These are phyloP conservation scores for Ophiocordyceps camponoti-leonardi DNA, from an alignment of 2,329 filamentous ascomycete genomes.

Conservation along the genomic window DNA sequence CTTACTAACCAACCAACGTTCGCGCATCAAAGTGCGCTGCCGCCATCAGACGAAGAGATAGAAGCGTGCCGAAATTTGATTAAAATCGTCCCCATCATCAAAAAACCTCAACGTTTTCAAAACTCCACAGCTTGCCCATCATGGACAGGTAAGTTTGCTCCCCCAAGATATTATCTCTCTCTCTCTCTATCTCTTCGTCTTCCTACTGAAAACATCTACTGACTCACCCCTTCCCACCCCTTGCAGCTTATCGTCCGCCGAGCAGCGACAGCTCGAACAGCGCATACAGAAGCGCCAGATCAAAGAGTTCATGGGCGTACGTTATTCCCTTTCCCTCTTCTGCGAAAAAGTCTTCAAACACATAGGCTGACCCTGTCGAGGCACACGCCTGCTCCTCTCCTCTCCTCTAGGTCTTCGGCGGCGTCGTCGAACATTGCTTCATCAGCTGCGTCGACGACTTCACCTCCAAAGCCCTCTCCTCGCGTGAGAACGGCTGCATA, in stretches of 20 bases:
- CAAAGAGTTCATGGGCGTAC: conserved; percentile 95
- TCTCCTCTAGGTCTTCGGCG: conserved; percentile 15
- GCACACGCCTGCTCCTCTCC: too few relatives aligned
- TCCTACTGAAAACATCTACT: too few relatives aligned
- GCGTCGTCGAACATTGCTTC: conserved; percentile 70
- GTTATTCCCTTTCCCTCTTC: conserved; percentile 16
- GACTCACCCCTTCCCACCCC: background rate
- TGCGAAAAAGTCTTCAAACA: too few relatives aligned
- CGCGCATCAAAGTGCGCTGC: too few relatives aligned
- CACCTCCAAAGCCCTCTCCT: conserved; percentile 84
- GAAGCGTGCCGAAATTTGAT: background rate
- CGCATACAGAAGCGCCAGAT: conserved; percentile 97
- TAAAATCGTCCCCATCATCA: background rate
- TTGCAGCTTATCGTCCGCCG: conserved; percentile 47
- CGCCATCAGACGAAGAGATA: background rate
- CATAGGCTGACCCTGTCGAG: too few relatives aligned
- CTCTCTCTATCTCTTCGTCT: too few relatives aligned
- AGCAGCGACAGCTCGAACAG: conserved; percentile 84
- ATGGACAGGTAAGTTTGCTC: conserved; percentile 5
- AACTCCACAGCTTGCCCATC: conserved; percentile 1
- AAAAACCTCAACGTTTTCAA: background rate
- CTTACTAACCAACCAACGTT: background rate
- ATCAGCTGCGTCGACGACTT: conserved; percentile 96
- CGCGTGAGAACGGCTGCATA: conserved; percentile 80
- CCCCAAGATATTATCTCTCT: too few relatives aligned